Base-by-base conservation (phyloP, 768 basidiomycete species). In the Tubosaeta sp. region DNA sequence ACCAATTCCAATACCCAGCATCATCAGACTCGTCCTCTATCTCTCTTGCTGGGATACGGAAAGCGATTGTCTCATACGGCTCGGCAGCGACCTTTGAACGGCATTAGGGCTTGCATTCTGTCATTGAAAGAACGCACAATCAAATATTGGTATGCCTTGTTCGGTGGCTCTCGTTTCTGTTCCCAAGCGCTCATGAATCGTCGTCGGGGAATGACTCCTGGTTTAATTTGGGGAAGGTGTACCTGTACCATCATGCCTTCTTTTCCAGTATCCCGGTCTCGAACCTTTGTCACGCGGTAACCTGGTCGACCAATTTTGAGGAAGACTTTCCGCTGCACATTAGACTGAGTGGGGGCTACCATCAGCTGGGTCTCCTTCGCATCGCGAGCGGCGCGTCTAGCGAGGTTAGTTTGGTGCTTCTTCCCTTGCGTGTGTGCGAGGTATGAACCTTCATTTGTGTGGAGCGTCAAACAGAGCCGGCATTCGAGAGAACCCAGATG, bases 381-480 rank as follows among this genome's bases (percentile, higher is more conserved):
- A 76, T 98, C 96, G 57, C 86, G 84, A n/a, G 95, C 95, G 0
- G 96, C 96, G 58, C 96, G 87, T 35, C 96, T 83, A 13, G 96
- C 96, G 46, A 99, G 83, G 67, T 98, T 98, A 4, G 94, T 98
- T 68, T 98, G 96, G 67, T 98, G 96, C 67, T 98, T 99, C 76
- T 98, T 99, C 19, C 96, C 96, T 74, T 98, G 96, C 0, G 96
- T 99, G 62, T 99, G 96, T 0, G 96, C 96, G 43, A 99, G 87
- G 68, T 98, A 97, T 13, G 94, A 96, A 18, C 96, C 96, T 72
- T 99, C 96, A 62, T 98, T 98, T n/a, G 95, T 97, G 72, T 99
- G 96, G 11, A 99, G 80, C 0, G 96, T 99, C 42, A 99, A 74
- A 69, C 96, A 98, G 25, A 99, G 81, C 62, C 94, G 90, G 75